Evolutionary conservation across 1,139 yeast species (phyloP).

Genomic region (Yamadazyma membranifaciens): DNA sequence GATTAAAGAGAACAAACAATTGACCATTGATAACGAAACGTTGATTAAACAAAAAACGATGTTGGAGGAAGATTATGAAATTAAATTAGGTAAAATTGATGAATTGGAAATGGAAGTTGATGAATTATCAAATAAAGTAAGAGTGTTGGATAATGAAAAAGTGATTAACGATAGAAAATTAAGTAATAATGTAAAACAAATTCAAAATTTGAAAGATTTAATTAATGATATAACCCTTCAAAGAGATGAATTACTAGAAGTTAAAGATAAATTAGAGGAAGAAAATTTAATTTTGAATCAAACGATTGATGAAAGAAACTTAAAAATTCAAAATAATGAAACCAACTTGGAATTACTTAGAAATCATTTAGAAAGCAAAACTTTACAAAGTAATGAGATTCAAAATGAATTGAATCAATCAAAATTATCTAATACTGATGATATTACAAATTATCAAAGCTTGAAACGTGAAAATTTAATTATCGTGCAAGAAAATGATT

Average conservation of each 20-base stretch:
- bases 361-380: constrained; percentile 35
- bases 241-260: constrained; percentile 47
- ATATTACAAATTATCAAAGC: constrained; percentile 36
- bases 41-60: constrained; percentile 45
- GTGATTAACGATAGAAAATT: constrained; percentile 44
- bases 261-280: constrained; percentile 47
- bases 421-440: constrained; percentile 29
- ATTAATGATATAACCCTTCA: constrained; percentile 50
- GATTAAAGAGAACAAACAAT: constrained; percentile 61
- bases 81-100: constrained; percentile 50
- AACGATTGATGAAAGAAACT: constrained; percentile 43
- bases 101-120: constrained; percentile 43
- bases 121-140: constrained; percentile 47
- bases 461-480: constrained; percentile 39
- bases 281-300: constrained; percentile 43
- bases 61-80: constrained; percentile 52
- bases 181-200: constrained; percentile 50
- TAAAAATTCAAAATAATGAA: constrained; percentile 31
- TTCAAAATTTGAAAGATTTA: constrained; percentile 49
- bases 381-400: constrained; percentile 32
- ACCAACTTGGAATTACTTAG: constrained; percentile 32
- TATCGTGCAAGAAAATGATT: constrained; percentile 42
- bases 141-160: constrained; percentile 45
- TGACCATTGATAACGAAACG: constrained; percentile 62
- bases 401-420: constrained; percentile 37